A percentile compares a stretch with the other conserved stretches of the same genome.
Conservation (phyloP, 441 rosid genomes). For the Isatis lusitanica region DNA sequence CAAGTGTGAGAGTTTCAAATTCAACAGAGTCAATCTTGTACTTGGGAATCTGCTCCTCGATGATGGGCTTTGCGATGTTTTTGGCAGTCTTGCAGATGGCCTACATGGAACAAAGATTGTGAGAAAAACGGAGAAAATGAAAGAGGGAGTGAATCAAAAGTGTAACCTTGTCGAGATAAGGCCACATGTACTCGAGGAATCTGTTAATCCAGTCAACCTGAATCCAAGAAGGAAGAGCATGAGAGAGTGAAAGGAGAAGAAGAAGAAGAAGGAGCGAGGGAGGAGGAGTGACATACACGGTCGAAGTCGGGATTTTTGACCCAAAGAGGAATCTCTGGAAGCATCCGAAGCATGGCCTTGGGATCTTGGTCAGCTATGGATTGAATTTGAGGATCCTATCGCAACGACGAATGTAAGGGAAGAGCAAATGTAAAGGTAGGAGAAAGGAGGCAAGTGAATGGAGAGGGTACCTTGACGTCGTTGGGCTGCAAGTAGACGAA, state of each 20-base stretch:
- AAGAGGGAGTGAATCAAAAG: neutral
- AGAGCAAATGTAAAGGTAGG: too few relatives aligned
- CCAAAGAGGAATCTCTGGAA: conserved; percentile 95
- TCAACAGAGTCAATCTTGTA: conserved; percentile 93
- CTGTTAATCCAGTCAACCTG: conserved; percentile 94
- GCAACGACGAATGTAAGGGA: too few relatives aligned
- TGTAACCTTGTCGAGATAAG: conserved; percentile 88
- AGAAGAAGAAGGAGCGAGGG: neutral
- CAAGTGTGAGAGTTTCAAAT: conserved; percentile 81
- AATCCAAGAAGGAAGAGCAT: conserved; percentile 4
- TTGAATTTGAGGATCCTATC: conserved; percentile 64
- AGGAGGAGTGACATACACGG: conserved; percentile 45
- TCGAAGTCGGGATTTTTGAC: conserved; percentile 92
- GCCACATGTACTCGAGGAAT: conserved; percentile 85
- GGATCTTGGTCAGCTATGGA: conserved; percentile 75
- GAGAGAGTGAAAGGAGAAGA: neutral
- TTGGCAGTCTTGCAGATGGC: conserved; percentile 84
- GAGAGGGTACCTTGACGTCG: conserved; percentile 68
- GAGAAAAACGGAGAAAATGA: conserved; percentile 13
- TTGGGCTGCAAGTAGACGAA: conserved; percentile 77
- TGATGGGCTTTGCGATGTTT: conserved; percentile 75
- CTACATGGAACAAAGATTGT: conserved; percentile 31
- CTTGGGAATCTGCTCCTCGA: conserved; percentile 90
- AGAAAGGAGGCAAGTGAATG: too few relatives aligned
- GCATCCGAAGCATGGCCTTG: conserved; percentile 72